Evolutionary conservation across 768 basidiomycete genomes (phyloP).

Genomic region (Leccinum subtestaceum): DNA sequence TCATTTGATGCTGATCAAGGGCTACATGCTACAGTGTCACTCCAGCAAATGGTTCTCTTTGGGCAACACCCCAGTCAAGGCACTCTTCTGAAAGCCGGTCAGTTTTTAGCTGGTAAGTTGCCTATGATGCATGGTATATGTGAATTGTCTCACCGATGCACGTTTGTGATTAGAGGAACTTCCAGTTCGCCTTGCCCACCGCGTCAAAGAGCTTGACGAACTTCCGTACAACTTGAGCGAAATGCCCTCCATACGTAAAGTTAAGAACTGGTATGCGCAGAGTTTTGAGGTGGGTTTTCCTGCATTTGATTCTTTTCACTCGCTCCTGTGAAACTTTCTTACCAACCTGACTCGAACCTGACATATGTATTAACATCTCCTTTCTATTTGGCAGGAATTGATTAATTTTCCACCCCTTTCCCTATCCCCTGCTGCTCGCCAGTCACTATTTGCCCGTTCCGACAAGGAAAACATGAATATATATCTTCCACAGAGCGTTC

Average conservation of each 20-base stretch:
- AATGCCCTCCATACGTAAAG: constrained; percentile 19
- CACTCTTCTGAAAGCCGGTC: constrained; percentile 16
- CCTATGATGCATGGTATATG: background rate
- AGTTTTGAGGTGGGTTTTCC: constrained; percentile 16
- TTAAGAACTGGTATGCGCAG: constrained; percentile 20
- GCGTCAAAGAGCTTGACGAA: constrained; percentile 18
- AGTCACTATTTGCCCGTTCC: constrained; percentile 10
- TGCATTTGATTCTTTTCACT: background rate
- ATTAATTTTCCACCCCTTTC: constrained; percentile 13
- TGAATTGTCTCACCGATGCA: background rate
- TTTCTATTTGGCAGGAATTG: constrained; percentile 8
- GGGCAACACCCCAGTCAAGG: constrained; percentile 20
- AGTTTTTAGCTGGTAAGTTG: constrained; percentile 15
- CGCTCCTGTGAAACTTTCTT: background rate
- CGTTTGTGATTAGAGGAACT: constrained; percentile 11
- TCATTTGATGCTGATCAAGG: constrained; percentile 6
- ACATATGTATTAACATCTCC: background rate
- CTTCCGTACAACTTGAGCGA: constrained; percentile 17
- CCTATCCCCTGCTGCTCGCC: constrained; percentile 13
- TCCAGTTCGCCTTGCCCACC: constrained; percentile 16
- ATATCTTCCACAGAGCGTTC: constrained; percentile 14
- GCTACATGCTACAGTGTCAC: constrained; percentile 7
- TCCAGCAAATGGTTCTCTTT: constrained; percentile 18
- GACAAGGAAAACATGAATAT: constrained; percentile 16
- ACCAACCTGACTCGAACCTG: background rate